phyloP scores from a whole-genome alignment of 768 basidiomycete genomes.

The Piloderma croceum region DNA sequence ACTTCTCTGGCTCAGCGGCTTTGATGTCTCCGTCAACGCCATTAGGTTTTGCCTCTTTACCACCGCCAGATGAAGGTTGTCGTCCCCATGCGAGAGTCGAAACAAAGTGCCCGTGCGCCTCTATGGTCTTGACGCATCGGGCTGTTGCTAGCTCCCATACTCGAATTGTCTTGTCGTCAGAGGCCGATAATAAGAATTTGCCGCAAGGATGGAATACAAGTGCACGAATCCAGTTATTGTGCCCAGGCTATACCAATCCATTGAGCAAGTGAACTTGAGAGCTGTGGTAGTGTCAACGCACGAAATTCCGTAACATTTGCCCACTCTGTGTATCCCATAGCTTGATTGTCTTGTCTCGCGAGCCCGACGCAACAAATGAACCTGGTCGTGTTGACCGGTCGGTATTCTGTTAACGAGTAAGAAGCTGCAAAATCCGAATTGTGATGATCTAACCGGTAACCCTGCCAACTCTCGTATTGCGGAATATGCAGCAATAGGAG shows the following conservation, averaged over 20 bases:
- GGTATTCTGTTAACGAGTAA: conserved; percentile 35
- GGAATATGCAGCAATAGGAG: conserved; percentile 67
- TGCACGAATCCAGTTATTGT: conserved; percentile 89
- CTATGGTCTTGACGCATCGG: conserved; percentile 79
- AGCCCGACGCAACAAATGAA: conserved; percentile 71
- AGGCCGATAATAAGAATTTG: conserved; percentile 84
- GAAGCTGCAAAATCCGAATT: neutral
- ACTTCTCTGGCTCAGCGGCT: conserved; percentile 40
- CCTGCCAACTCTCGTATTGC: conserved; percentile 76
- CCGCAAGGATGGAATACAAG: conserved; percentile 88
- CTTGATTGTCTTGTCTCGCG: conserved; percentile 88
- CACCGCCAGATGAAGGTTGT: conserved; percentile 38
- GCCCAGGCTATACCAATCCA: conserved; percentile 47
- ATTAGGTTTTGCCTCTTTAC: conserved; percentile 33
- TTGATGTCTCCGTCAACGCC: conserved; percentile 28
- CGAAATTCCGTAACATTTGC: conserved; percentile 73
- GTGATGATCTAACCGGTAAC: conserved; percentile 49
- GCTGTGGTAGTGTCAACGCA: conserved; percentile 27
- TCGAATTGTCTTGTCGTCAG: conserved; percentile 87
- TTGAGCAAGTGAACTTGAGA: conserved; percentile 5
- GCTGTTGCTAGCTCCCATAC: conserved; percentile 88
- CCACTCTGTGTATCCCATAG: conserved; percentile 86
- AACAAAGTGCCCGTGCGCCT: conserved; percentile 84
- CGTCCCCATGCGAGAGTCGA: conserved; percentile 79
- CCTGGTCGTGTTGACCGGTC: conserved; percentile 46